Conservation (phyloP, 108 stramenopile species). For the Ochromonas danica region DNA sequence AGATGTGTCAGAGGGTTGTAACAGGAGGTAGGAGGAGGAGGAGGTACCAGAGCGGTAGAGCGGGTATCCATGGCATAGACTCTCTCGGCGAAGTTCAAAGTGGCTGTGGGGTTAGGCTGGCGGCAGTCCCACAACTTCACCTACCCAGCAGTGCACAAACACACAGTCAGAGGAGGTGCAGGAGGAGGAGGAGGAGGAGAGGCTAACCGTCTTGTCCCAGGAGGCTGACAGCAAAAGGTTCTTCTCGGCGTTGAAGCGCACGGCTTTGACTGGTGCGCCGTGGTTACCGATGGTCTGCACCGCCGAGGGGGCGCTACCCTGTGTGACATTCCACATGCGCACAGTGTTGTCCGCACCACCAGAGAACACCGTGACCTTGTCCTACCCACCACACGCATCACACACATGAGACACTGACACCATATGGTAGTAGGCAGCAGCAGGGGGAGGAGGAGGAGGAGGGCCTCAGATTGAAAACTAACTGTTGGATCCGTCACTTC, state of each 20-base stretch:
- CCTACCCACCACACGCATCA: background rate
- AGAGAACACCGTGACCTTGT: conserved; percentile 20
- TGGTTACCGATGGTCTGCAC: conserved; percentile 8
- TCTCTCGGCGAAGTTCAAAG: conserved; percentile 72
- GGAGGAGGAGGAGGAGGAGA: background rate
- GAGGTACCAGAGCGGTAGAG: conserved; percentile 62
- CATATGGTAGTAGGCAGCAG: background rate
- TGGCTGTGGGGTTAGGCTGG: conserved; percentile 68
- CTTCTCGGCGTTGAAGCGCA: conserved; percentile 61
- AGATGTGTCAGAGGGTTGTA: too few relatives aligned
- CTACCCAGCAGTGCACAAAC: background rate
- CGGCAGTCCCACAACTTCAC: conserved; percentile 82
- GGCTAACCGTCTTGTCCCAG: conserved; percentile 65
- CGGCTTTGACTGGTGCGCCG: conserved; percentile 22
- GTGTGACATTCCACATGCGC: conserved; percentile 25
- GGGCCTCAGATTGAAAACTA: conserved; percentile 36
- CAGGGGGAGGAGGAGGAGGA: background rate
- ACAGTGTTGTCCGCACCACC: conserved; percentile 22
- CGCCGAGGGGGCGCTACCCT: background rate
- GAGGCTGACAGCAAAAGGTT: conserved; percentile 73
- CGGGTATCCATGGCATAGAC: conserved; percentile 79
- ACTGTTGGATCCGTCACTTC: too few relatives aligned
- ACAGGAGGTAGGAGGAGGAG: too few relatives aligned
- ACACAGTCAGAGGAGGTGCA: background rate
- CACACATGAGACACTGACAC: conserved; percentile 11